phyloP scores from a whole-genome alignment of 805 yeast species.

The Priceomyces medius region DNA sequence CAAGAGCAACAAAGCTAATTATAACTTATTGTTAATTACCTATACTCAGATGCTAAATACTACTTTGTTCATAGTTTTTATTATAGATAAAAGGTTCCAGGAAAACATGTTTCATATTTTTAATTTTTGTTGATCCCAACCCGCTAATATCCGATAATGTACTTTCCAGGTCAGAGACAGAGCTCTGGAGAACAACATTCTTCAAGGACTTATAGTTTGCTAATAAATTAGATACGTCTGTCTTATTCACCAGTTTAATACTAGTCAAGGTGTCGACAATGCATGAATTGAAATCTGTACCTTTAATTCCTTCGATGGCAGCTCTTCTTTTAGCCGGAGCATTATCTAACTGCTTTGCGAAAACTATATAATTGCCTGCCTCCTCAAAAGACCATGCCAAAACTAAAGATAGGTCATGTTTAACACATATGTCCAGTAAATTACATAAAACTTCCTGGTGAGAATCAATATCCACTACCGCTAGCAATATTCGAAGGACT shows the following conservation, averaged over 20 bases:
- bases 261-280: slow-evolving; percentile 47
- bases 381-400: slow-evolving; percentile 55
- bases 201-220: slow-evolving; percentile 48
- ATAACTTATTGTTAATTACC: slow-evolving; percentile 1
- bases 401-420: slow-evolving; percentile 48
- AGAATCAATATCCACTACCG: slow-evolving; percentile 65
- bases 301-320: slow-evolving; percentile 42
- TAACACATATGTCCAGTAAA: slow-evolving; percentile 47
- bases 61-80: slow-evolving; percentile 25
- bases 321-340: slow-evolving; percentile 27
- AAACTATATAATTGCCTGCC: slow-evolving; percentile 43
- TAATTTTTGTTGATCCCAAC: slow-evolving; percentile 47
- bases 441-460: slow-evolving; percentile 49
- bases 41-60: slow-evolving; percentile 2
- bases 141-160: slow-evolving; percentile 38
- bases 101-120: slow-evolving; percentile 38
- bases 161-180: slow-evolving; percentile 22
- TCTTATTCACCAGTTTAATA: slow-evolving; percentile 49
- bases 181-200: slow-evolving; percentile 35
- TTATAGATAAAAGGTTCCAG: slow-evolving; percentile 53
- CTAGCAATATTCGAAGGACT: slow-evolving; percentile 53
- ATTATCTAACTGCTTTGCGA: slow-evolving; percentile 37
- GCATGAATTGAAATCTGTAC: slow-evolving; percentile 45
- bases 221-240: slow-evolving; percentile 51
- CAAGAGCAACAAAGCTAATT: slow-evolving; percentile 10